Evolutionary conservation across 2,329 filamentous ascomycete species (phyloP).

Genomic region (Diaporthe sp.): DNA sequence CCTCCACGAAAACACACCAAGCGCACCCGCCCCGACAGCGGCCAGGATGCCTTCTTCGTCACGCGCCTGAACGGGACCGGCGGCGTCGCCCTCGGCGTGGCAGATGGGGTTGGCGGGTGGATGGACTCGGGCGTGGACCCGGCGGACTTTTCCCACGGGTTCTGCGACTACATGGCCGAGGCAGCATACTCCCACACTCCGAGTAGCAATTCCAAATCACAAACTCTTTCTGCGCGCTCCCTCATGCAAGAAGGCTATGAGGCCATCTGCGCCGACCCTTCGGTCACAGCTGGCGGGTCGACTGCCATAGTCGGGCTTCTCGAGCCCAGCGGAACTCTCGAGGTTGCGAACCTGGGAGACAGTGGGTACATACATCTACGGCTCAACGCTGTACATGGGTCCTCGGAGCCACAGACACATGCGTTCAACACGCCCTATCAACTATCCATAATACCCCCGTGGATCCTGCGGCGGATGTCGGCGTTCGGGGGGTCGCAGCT

Average conservation of each 20-base stretch:
- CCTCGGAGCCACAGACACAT: constrained; percentile 90
- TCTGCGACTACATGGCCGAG: constrained; percentile 93
- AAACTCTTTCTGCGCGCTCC: constrained; percentile 69
- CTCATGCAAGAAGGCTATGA: constrained; percentile 90
- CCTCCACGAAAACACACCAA: constrained; percentile 66
- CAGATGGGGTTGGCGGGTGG: constrained; percentile 97
- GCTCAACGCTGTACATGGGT: constrained; percentile 86
- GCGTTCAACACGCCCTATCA: constrained; percentile 98
- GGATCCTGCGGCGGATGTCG: constrained; percentile 82
- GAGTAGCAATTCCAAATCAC: not conserved
- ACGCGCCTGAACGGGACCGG: constrained; percentile 80
- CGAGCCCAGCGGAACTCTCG: constrained; percentile 78
- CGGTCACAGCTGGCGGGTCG: constrained; percentile 86
- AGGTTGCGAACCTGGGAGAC: constrained; percentile 95
- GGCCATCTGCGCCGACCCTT: constrained; percentile 79
- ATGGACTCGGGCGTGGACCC: constrained; percentile 92
- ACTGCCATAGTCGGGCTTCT: constrained; percentile 92
- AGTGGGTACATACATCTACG: constrained; percentile 92
- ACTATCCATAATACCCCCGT: constrained; percentile 86
- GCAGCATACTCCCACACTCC: constrained; percentile 72
- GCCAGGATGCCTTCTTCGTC: constrained; percentile 97
- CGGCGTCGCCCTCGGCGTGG: constrained; percentile 86
- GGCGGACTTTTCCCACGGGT: constrained; percentile 92
- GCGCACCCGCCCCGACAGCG: constrained; percentile 79
- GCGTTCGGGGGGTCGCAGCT: constrained; percentile 87